These are phyloP conservation scores for Ascomycota sp. DNA, from an alignment of 2,329 filamentous ascomycete genomes.

Conservation along the genomic window DNA sequence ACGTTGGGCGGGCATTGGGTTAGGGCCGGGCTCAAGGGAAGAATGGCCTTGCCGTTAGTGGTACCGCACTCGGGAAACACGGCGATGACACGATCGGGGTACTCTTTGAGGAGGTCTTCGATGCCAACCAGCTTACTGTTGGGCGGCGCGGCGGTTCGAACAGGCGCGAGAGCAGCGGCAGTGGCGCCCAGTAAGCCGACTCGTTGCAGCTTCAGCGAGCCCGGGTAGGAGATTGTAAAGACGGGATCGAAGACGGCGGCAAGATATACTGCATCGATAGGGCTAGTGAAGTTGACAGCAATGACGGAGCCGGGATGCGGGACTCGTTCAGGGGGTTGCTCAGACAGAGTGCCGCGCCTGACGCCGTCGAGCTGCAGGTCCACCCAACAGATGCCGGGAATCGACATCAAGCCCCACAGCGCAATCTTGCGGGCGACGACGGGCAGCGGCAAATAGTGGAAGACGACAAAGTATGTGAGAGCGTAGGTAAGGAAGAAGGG, in stretches of 20 bases:
- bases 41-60: conserved; percentile 74
- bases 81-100: conserved; percentile 56
- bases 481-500: conserved; percentile 51
- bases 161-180: conserved; percentile 43
- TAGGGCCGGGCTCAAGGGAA: conserved; percentile 62
- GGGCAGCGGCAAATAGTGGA: conserved; percentile 57
- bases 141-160: conserved; percentile 23
- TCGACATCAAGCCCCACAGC: conserved; percentile 67
- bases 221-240: conserved; percentile 69
- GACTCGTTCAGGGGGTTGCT: conserved; percentile 49
- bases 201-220: conserved; percentile 47
- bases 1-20: conserved; percentile 41
- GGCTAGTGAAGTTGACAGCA: conserved; percentile 75
- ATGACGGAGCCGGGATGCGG: conserved; percentile 65
- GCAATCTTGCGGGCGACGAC: conserved; percentile 51
- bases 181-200: conserved; percentile 61
- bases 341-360: conserved; percentile 65
- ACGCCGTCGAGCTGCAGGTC: conserved; percentile 96
- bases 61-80: conserved; percentile 89
- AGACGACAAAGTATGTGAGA: conserved; percentile 50
- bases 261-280: conserved; percentile 80
- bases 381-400: conserved; percentile 93
- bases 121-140: conserved; percentile 34
- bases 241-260: conserved; percentile 90
- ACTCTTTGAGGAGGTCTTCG: conserved; percentile 35